A percentile compares a stretch with the other conserved stretches of the same genome.
These are phyloP conservation scores for Porphyrellus cyaneotinctus DNA, from an alignment of 768 basidiomycete species.

Conservation along the genomic window DNA sequence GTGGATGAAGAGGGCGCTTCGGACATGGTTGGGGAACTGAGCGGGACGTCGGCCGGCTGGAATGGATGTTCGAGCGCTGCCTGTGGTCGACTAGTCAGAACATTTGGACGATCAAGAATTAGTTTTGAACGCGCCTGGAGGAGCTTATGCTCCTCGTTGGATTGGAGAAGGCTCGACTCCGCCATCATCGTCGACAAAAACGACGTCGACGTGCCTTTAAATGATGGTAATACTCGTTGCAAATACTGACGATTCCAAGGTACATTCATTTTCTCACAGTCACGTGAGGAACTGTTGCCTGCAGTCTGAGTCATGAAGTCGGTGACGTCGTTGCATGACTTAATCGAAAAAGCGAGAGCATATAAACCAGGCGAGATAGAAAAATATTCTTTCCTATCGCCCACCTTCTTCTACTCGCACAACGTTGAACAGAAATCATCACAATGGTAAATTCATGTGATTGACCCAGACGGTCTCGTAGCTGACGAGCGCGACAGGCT, in stretches of 20 bases:
- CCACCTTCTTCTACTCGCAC: neutral
- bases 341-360: neutral
- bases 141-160: constrained; percentile 21
- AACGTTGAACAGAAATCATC: neutral
- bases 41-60: constrained; percentile 21
- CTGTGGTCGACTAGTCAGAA: constrained; percentile 5
- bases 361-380: constrained; percentile 9
- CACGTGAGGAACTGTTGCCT: no score
- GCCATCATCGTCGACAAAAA: constrained; percentile 26
- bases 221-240: no score
- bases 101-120: neutral
- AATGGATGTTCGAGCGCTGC: constrained; percentile 27
- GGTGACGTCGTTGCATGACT: constrained; percentile 22
- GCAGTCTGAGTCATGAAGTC: constrained; percentile 7
- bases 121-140: constrained; percentile 14
- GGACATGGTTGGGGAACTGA: constrained; percentile 7
- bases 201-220: neutral
- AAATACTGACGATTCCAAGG: no score
- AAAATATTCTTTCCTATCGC: neutral
- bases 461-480: neutral
- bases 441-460: constrained; percentile 9
- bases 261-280: constrained; percentile 10
- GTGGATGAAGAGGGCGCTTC: neutral
- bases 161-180: constrained; percentile 22
- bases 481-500: constrained; percentile 14